Conservation (phyloP, 2,329 filamentous ascomycete genomes). For the Teratosphaeria pseudoeucalypti region DNA sequence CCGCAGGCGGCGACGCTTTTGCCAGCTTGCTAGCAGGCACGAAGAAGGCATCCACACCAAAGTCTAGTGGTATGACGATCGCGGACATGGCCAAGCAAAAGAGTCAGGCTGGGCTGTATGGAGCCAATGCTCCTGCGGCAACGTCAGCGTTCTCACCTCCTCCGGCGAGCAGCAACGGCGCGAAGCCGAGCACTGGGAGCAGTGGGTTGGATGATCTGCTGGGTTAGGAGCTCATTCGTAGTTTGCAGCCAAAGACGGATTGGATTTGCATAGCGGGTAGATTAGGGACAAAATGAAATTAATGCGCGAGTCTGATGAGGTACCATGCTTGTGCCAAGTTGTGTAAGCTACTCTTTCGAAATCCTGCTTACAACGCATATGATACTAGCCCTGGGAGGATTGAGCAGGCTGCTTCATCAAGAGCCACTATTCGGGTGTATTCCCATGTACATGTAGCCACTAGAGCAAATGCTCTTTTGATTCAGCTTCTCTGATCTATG, state of each 20-base stretch:
- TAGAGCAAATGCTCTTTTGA: too few species aligned
- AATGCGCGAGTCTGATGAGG: neutral
- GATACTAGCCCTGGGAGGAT: too few species aligned
- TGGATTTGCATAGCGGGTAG: neutral
- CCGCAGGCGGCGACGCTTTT: slow-evolving; percentile 70
- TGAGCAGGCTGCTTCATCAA: too few species aligned
- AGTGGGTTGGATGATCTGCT: slow-evolving; percentile 34
- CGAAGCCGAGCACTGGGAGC: slow-evolving; percentile 21
- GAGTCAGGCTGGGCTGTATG: slow-evolving; percentile 90
- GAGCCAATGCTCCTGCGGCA: slow-evolving; percentile 45
- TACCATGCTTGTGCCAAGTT: too few species aligned
- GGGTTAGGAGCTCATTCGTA: slow-evolving; percentile 22
- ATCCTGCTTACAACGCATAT: too few species aligned
- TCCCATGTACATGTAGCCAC: too few species aligned
- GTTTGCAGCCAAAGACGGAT: neutral
- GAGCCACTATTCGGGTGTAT: too few species aligned
- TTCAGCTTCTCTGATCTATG: too few species aligned
- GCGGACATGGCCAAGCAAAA: slow-evolving; percentile 97
- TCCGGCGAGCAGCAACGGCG: slow-evolving; percentile 2
- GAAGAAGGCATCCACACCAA: slow-evolving; percentile 36
- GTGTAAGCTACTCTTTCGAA: too few species aligned
- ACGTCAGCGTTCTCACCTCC: slow-evolving; percentile 6
- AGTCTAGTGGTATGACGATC: slow-evolving; percentile 62
- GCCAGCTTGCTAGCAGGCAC: slow-evolving; percentile 68
- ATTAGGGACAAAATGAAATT: neutral